Base-by-base conservation (phyloP, 176 grass and related monocot species). In the Elymus sibiricus region DNA sequence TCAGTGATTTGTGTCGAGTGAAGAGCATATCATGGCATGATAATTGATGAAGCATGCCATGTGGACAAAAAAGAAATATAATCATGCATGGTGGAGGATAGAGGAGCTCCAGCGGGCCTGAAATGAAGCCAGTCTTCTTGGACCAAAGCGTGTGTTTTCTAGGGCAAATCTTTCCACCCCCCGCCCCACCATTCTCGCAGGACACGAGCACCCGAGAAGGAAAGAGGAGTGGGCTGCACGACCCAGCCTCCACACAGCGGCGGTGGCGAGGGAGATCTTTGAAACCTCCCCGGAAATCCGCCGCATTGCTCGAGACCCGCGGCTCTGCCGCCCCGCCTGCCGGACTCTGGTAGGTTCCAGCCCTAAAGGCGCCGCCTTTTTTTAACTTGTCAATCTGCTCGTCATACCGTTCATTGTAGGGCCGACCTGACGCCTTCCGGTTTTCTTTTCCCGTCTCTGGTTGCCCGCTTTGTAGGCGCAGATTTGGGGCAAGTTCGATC, bases 271-370 rank as follows among this genome's bases (percentile, higher is more conserved):
- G n/a, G n/a, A n/a, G n/a, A n/a, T n/a, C 39, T 9, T 40, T 40
- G 31, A 65, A 74, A 85, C 69, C 75, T 69, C 35, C 47, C 46
- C 47, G 44, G 24, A 69, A 40, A 31, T 34, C 25, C 24, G 62
- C 75, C 75, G 75, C 73, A 79, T 86, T 86, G 84, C 24, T 69
- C 32, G 24, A 55, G 69, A 79, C 78, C 84, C 34, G 16, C 44
- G 9, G 9, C 73, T 21, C 12, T 11, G 43, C 73, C 38, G 59
- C 61, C 60, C 31, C 14, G 31, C 3, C 74, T 11, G 74, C 32
- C 24, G 7, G 14, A 19, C 49, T 84, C 82, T 39, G 27, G 82
- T 84, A 76, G 73, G 73, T 67, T 85, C 60, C 43, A 11, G 21
- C 42, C 43, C 73, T 34, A 58, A 78, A 78, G 31, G 83, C 63